These are phyloP conservation scores for Crucibulum laeve DNA, from an alignment of 768 basidiomycete species.

Conservation along the genomic window DNA sequence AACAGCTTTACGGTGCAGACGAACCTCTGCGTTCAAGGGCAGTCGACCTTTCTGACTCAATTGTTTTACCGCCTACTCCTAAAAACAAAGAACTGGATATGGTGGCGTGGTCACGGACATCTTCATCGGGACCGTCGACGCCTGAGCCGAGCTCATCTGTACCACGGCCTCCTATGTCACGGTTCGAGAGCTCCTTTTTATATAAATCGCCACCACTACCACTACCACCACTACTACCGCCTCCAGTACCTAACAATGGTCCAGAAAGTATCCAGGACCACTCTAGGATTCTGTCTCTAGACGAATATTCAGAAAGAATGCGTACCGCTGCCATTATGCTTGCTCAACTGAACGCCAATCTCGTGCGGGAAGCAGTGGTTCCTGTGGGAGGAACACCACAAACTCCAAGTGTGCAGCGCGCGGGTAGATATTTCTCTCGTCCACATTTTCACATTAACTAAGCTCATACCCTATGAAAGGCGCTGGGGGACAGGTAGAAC, in stretches of 20 bases:
- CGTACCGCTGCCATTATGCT: conserved; percentile 98
- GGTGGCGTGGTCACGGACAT: conserved; percentile 71
- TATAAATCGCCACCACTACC: conserved; percentile 3
- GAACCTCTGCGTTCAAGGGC: conserved; percentile 65
- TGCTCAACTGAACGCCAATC: conserved; percentile 86
- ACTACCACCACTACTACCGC: conserved; percentile 7
- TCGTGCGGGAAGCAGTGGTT: conserved; percentile 47
- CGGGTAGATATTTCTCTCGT: neutral
- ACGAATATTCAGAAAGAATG: conserved; percentile 99
- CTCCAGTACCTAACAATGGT: conserved; percentile 7
- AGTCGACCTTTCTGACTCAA: conserved; percentile 80
- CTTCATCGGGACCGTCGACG: conserved; percentile 39
- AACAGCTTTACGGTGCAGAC: conserved; percentile 86
- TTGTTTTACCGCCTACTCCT: conserved; percentile 75
- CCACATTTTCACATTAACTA: too few relatives aligned
- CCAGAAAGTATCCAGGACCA: too few relatives aligned
- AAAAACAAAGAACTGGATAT: conserved; percentile 91
- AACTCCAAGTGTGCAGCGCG: conserved; percentile 1
- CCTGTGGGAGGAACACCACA: conserved; percentile 7
- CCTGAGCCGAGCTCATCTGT: conserved; percentile 13
- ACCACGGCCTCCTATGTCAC: conserved; percentile 7
- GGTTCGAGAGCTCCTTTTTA: neutral
- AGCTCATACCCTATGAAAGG: too few relatives aligned
- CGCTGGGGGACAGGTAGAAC: too few relatives aligned
- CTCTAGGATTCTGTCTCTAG: conserved; percentile 70